A percentile compares a stretch with the other conserved stretches of the same genome.
Conservation (phyloP, 2,329 filamentous ascomycete species). For the Stylonectria norvegica region DNA sequence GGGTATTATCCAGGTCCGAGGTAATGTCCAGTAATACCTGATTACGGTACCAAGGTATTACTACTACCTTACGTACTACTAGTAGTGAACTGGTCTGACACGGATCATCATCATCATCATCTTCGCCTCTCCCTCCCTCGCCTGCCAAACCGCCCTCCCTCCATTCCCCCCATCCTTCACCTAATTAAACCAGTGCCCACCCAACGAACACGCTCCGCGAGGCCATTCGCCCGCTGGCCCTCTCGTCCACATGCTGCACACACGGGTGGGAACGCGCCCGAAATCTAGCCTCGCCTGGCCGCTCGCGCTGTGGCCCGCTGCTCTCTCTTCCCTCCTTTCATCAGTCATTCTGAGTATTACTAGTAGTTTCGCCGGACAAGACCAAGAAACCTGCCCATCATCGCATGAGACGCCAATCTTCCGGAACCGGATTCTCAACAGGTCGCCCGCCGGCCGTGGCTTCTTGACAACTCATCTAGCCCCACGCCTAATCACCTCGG, state of each 20-base stretch:
- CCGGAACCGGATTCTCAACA: slow-evolving; percentile 10
- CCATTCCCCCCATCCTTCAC: no score
- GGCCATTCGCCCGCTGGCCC: slow-evolving; percentile 14
- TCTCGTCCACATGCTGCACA: no score
- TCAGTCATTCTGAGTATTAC: background rate
- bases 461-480: slow-evolving; percentile 24
- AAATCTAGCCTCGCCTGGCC: no score
- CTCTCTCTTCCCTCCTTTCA: background rate
- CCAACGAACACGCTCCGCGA: slow-evolving; percentile 18
- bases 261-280: no score
- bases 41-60: no score
- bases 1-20: no score
- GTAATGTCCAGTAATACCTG: no score
- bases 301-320: no score
- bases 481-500: slow-evolving; percentile 4
- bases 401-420: slow-evolving; percentile 20
- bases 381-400: slow-evolving; percentile 11
- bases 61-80: background rate
- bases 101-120: slow-evolving; percentile 1
- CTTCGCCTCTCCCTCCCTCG: background rate
- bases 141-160: slow-evolving; percentile 10
- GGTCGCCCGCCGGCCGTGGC: slow-evolving; percentile 10
- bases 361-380: no score
- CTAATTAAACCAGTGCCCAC: slow-evolving; percentile 23
- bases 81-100: no score